These are phyloP conservation scores for Curvularia spicifera DNA, from an alignment of 2,329 filamentous ascomycete species.

Conservation along the genomic window DNA sequence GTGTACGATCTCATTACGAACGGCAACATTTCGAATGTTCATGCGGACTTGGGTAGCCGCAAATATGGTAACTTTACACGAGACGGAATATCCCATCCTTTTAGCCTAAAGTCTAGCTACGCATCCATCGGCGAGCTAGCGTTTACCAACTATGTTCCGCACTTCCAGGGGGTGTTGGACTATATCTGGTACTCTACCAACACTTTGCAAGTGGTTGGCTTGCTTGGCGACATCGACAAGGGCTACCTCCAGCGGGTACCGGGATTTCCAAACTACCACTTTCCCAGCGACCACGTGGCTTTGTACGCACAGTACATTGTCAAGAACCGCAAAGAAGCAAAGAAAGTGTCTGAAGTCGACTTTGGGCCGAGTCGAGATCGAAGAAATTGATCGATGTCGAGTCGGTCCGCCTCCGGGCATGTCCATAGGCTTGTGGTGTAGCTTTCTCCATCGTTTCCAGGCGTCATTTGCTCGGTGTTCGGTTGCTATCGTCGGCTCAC, in stretches of 20 bases:
- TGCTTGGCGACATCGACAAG: slow-evolving; percentile 85
- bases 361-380: slow-evolving; percentile 46
- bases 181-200: slow-evolving; percentile 99
- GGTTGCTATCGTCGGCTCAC: slow-evolving; percentile 36
- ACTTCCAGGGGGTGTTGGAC: slow-evolving; percentile 91
- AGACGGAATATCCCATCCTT: slow-evolving; percentile 92
- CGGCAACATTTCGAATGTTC: slow-evolving; percentile 77
- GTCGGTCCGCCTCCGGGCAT: slow-evolving; percentile 21
- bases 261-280: slow-evolving; percentile 92
- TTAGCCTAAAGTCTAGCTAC: slow-evolving; percentile 91
- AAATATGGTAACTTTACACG: slow-evolving; percentile 93
- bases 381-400: slow-evolving; percentile 27
- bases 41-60: slow-evolving; percentile 78
- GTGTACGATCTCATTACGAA: slow-evolving; percentile 89
- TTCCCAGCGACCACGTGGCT: slow-evolving; percentile 90
- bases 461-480: slow-evolving; percentile 46
- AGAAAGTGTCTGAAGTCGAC: slow-evolving; percentile 53
- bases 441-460: slow-evolving; percentile 37
- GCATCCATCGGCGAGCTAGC: slow-evolving; percentile 81
- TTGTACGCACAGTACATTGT: slow-evolving; percentile 88
- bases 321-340: slow-evolving; percentile 79
- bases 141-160: slow-evolving; percentile 96
- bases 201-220: slow-evolving; percentile 78
- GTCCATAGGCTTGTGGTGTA: slow-evolving; percentile 41
- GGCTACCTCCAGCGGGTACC: slow-evolving; percentile 86